These are phyloP conservation scores for Candida easanensis DNA, from an alignment of 805 yeast genomes.

Conservation along the genomic window DNA sequence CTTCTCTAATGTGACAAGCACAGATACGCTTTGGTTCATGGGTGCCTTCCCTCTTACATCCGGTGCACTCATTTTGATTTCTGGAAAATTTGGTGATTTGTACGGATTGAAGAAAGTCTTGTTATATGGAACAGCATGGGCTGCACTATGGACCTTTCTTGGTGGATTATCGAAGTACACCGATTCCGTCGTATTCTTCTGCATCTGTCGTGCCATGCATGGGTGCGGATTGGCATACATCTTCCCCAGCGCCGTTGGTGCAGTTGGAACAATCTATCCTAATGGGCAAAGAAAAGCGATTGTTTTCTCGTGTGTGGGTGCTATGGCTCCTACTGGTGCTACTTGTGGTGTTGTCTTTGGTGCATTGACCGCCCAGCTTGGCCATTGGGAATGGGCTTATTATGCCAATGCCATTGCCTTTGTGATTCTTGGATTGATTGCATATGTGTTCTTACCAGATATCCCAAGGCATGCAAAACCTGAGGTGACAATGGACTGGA, in stretches of 20 bases:
- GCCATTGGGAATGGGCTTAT: constrained; percentile 51
- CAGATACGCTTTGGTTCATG: constrained; percentile 56
- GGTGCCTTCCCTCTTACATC: constrained; percentile 70
- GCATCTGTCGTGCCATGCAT: constrained; percentile 53
- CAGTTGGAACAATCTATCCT: constrained; percentile 45
- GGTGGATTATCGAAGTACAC: constrained; percentile 57
- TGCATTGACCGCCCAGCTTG: constrained; percentile 40
- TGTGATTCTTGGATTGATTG: constrained; percentile 27
- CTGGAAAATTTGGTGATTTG: constrained; percentile 72
- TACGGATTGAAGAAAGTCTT: constrained; percentile 60
- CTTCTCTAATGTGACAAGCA: constrained; percentile 28
- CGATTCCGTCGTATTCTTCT: constrained; percentile 47
- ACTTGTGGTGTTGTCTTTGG: constrained; percentile 50
- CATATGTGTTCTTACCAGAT: constrained; percentile 35
- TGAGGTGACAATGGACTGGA: constrained; percentile 40
- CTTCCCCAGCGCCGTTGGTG: constrained; percentile 58
- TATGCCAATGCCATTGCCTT: constrained; percentile 40
- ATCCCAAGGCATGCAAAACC: constrained; percentile 19
- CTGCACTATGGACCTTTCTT: constrained; percentile 54
- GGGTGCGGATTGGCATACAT: constrained; percentile 59
- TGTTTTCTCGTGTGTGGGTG: constrained; percentile 54
- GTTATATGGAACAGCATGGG: constrained; percentile 53
- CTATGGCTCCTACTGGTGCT: constrained; percentile 62
- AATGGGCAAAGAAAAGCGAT: constrained; percentile 47
- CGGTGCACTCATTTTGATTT: constrained; percentile 66